phyloP scores from a whole-genome alignment of 106 monocot species.

The Gastrodia elata region DNA sequence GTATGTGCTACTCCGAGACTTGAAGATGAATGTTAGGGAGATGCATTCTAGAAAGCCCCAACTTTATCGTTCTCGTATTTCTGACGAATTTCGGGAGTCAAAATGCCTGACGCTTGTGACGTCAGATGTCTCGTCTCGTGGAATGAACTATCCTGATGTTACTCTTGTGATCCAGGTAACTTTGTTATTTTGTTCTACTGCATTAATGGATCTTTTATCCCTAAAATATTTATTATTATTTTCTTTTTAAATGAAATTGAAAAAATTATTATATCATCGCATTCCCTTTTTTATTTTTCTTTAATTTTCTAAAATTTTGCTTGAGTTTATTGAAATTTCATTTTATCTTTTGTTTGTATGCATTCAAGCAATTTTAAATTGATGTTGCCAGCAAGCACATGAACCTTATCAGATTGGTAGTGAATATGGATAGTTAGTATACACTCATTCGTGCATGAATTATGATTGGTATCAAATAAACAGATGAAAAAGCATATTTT shows the following conservation, averaged over 20 bases:
- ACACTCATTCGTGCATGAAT: no score
- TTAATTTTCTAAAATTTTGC: not conserved
- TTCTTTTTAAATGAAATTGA: not conserved
- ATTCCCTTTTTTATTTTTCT: not conserved
- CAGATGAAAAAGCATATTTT: no score
- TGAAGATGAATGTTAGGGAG: constrained; percentile 90
- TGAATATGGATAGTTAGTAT: no score
- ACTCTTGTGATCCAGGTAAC: constrained; percentile 92
- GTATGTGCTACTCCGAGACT: constrained; percentile 52
- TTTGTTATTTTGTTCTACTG: not conserved
- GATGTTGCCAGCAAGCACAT: not conserved
- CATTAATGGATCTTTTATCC: not conserved
- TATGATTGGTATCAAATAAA: no score
- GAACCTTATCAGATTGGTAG: no score
- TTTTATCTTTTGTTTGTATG: not conserved
- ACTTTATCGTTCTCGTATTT: constrained; percentile 71
- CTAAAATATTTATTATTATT: not conserved
- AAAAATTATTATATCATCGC: not conserved
- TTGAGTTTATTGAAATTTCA: not conserved
- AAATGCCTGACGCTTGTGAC: constrained; percentile 79
- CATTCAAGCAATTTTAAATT: not conserved
- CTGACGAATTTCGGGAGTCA: constrained; percentile 79
- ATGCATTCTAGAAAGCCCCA: constrained; percentile 93
- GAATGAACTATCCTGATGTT: constrained; percentile 93
- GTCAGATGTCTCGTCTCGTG: constrained; percentile 81